Evolutionary conservation across 2,329 filamentous ascomycete species (phyloP), one percentile per base, ranked within the genome.

Genomic region (Neopestalotiopsis sp.): DNA sequence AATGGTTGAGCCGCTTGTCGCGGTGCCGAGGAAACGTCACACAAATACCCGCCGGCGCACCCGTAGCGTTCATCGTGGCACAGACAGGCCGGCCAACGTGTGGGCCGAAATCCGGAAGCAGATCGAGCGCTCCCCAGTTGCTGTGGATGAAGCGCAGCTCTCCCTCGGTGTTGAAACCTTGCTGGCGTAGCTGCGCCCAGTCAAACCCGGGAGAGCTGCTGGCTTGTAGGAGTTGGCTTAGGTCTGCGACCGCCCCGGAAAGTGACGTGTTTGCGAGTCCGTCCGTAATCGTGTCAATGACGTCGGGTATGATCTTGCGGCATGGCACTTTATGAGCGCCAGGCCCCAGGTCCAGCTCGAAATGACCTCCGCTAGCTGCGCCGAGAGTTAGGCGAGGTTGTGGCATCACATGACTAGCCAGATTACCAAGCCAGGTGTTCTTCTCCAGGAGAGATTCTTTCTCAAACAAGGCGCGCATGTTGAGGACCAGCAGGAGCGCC

Each of bases 351-450:
- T 57, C 53, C 9, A 57, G 53, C 53, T 13, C 12, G 53, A 57
- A 57, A n/a, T 17, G 20, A 1, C 28, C 53, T 13, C 20, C 53
- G 53, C 53, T 13, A n/a, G 53, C 53, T 10, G 17, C 53, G 24
- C 4, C 13, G 24, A 57, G 24, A n/a, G n/a, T 14, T 5, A 57
- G 24, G 57, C 40, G 34, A 13, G 49, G 42, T 4, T 42, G n/a
- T 57, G 17, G n/a, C 58, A 3, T 61, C 34, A 56, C 56, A 13
- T 17, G 38, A 82, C 83, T 76, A 73, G 87, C 85, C 88, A 86
- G 75, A 88, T 77, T 53, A 79, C 84, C 17, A 85, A 83, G 72
- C 83, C 38, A 57, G 34, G 24, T 32, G 30, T 5, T 69, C 32
- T 57, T 40, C 30, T 58, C 10, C 24, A n/a, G 58, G 17, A 17